A percentile compares a stretch with the other conserved stretches of the same genome.
phyloP scores from a whole-genome alignment of 192 early-diverging fungal genomes.

The Oehlia diaphana region DNA sequence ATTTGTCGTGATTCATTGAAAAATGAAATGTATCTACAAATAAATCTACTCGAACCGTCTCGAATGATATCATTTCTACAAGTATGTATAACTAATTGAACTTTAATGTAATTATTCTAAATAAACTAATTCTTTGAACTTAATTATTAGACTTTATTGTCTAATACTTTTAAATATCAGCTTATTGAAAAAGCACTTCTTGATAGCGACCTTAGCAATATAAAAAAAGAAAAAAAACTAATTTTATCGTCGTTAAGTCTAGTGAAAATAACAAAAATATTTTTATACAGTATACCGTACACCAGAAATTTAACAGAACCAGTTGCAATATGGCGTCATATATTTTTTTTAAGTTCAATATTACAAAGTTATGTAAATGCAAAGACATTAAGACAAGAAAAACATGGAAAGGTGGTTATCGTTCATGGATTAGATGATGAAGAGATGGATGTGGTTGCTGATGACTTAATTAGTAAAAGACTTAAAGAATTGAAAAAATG shows the following conservation, averaged over 20 bases:
- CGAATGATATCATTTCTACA: slow-evolving; percentile 10
- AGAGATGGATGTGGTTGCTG: not conserved
- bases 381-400: slow-evolving; percentile 5
- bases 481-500: not conserved
- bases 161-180: slow-evolving; percentile 12
- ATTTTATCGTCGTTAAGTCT: not conserved
- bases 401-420: not conserved
- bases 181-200: slow-evolving; percentile 11
- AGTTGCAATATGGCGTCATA: slow-evolving; percentile 16
- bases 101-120: not conserved
- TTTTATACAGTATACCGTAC: slow-evolving; percentile 10
- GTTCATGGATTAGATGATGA: slow-evolving; percentile 9
- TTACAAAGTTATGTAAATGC: slow-evolving; percentile 23
- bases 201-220: not conserved
- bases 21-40: slow-evolving; percentile 11
- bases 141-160: slow-evolving; percentile 7
- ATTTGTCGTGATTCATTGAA: slow-evolving; percentile 12
- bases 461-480: not conserved
- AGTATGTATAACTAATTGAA: not conserved
- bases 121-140: not conserved
- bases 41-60: not conserved
- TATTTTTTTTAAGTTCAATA: slow-evolving; percentile 9
- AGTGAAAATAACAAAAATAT: slow-evolving; percentile 7
- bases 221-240: not conserved
- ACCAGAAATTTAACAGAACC: not conserved